These are phyloP conservation scores for Tricholoma terreum DNA, from an alignment of 768 basidiomycete genomes.

Conservation along the genomic window DNA sequence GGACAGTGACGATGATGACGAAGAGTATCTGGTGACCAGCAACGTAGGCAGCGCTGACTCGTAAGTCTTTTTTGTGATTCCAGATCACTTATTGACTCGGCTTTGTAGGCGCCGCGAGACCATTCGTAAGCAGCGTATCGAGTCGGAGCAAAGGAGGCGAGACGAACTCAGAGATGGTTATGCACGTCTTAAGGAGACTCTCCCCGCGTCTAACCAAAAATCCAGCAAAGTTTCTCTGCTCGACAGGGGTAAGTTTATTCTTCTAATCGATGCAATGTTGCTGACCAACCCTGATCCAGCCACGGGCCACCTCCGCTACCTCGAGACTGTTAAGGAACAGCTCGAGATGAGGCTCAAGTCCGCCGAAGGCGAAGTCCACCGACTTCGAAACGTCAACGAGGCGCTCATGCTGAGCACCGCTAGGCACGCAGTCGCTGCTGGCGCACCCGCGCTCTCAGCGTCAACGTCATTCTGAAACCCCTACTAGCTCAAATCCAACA, in stretches of 20 bases:
- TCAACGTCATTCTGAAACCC: slow-evolving; percentile 19
- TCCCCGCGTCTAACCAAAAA: slow-evolving; percentile 90
- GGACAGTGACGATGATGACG: slow-evolving; percentile 73
- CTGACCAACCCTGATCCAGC: slow-evolving; percentile 39
- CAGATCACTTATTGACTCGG: background rate
- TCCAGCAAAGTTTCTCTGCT: slow-evolving; percentile 89
- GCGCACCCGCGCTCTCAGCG: slow-evolving; percentile 2
- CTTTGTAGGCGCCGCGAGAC: slow-evolving; percentile 73
- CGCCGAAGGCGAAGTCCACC: slow-evolving; percentile 77
- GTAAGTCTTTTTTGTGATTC: slow-evolving; percentile 27
- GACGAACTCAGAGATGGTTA: slow-evolving; percentile 94
- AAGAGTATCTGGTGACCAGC: slow-evolving; percentile 56
- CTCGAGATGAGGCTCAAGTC: slow-evolving; percentile 73
- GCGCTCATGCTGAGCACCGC: slow-evolving; percentile 84
- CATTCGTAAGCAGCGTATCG: slow-evolving; percentile 88
- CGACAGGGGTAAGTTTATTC: slow-evolving; percentile 62
- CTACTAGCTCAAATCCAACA: slow-evolving; percentile 8
- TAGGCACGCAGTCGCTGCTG: slow-evolving; percentile 53
- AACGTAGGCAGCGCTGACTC: slow-evolving; percentile 51
- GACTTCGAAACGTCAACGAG: slow-evolving; percentile 85
- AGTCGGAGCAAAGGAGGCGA: slow-evolving; percentile 88
- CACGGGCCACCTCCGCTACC: slow-evolving; percentile 81
- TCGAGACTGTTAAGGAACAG: slow-evolving; percentile 76
- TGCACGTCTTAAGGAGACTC: slow-evolving; percentile 83
- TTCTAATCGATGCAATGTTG: slow-evolving; percentile 5